These are phyloP conservation scores for Vitis cinerea DNA, from an alignment of 164 flowering plant species.

Conservation along the genomic window DNA sequence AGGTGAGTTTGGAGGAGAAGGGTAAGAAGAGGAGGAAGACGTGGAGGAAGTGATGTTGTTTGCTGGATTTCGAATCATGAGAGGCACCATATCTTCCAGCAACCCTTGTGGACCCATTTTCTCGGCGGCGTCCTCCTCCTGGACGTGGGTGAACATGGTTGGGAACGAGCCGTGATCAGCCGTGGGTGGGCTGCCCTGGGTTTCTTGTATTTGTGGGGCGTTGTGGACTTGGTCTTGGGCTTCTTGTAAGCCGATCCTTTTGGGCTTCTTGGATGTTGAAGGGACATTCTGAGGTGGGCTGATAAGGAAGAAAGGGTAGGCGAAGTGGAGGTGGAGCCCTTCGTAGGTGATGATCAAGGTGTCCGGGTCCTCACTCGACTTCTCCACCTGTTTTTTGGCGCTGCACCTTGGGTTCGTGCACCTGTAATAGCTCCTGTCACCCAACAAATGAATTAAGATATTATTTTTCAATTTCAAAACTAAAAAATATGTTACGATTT, in stretches of 20 bases:
- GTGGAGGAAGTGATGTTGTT: conserved; percentile 19
- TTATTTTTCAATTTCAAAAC: neutral
- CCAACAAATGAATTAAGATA: neutral
- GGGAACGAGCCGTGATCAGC: neutral
- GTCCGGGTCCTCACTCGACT: conserved; percentile 70
- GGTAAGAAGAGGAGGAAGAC: conserved; percentile 28
- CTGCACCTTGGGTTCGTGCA: conserved; percentile 92
- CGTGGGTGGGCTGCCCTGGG: conserved; percentile 10
- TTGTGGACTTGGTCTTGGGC: conserved; percentile 13
- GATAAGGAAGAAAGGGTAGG: conserved; percentile 50
- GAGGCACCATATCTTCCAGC: conserved; percentile 88
- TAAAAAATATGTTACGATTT: too few species aligned
- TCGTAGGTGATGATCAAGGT: conserved; percentile 83
- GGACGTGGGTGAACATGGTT: neutral
- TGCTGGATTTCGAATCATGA: conserved; percentile 55
- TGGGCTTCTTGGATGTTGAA: conserved; percentile 44
- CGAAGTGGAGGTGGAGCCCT: conserved; percentile 90
- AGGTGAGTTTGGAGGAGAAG: conserved; percentile 38
- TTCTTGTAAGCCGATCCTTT: conserved; percentile 11
- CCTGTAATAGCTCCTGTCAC: conserved; percentile 80
- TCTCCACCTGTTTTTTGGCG: conserved; percentile 92
- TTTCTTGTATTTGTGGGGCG: neutral
- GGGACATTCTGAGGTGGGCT: conserved; percentile 10
- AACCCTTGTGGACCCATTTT: conserved; percentile 48
- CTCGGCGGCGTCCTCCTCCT: neutral